These are phyloP conservation scores for Petrea volubilis DNA, from an alignment of 257 asterid species.

Conservation along the genomic window DNA sequence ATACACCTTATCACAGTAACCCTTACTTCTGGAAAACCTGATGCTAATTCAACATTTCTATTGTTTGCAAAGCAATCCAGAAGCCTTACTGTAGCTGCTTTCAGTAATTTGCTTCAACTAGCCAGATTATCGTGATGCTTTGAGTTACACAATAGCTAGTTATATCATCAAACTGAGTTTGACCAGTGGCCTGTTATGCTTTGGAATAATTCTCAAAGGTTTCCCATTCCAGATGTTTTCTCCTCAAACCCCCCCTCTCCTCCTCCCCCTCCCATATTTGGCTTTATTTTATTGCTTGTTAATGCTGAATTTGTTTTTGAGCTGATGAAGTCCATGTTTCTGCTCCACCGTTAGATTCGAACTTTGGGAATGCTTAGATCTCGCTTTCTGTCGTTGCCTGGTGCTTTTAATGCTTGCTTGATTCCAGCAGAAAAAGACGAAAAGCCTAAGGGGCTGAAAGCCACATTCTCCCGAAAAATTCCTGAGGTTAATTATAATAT, in stretches of 20 bases:
- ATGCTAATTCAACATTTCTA: not conserved
- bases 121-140: not conserved
- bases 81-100: not conserved
- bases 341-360: slow-evolving; percentile 66
- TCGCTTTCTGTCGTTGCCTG: slow-evolving; percentile 86
- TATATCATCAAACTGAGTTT: not conserved
- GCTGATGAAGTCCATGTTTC: slow-evolving; percentile 28
- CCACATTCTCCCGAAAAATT: slow-evolving; percentile 75
- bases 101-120: not conserved
- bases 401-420: slow-evolving; percentile 83
- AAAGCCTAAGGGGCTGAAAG: slow-evolving; percentile 75
- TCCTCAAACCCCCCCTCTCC: too few relatives aligned
- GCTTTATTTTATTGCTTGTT: not conserved
- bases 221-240: not conserved
- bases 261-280: not conserved
- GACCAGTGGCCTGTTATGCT: not conserved
- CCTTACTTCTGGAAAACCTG: not conserved
- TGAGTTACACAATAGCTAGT: not conserved
- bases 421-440: slow-evolving; percentile 70
- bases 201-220: not conserved
- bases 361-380: slow-evolving; percentile 94
- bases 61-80: not conserved
- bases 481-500: slow-evolving; percentile 53
- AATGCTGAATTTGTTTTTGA: not conserved
- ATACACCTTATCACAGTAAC: not conserved